Conservation (phyloP, 169 alveolate genomes). For the Plasmodium cynomolgi region DNA sequence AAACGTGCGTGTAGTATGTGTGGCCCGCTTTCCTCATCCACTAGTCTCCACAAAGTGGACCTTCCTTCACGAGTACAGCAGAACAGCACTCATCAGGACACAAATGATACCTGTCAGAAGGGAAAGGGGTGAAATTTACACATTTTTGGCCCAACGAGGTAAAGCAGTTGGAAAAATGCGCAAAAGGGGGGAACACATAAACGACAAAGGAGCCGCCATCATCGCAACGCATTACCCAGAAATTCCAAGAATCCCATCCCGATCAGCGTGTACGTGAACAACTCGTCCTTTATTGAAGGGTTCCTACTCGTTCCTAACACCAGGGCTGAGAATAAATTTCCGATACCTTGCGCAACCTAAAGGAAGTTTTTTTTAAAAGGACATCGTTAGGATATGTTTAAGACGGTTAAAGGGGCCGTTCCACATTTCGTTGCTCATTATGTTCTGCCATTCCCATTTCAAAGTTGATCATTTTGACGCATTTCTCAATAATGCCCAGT, state of each 20-base stretch:
- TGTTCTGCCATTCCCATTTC: background rate
- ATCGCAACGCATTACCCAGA: slow-evolving; percentile 77
- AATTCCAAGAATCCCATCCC: slow-evolving; percentile 94
- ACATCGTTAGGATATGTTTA: background rate
- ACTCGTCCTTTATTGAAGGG: slow-evolving; percentile 91
- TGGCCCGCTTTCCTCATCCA: background rate
- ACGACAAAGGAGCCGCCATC: background rate
- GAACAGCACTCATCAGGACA: slow-evolving; percentile 91
- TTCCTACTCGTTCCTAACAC: slow-evolving; percentile 92
- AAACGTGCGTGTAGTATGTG: background rate
- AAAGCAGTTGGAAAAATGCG: background rate
- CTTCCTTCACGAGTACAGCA: slow-evolving; percentile 85
- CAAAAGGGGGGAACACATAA: background rate
- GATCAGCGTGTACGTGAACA: slow-evolving; percentile 91
- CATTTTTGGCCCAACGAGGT: background rate
- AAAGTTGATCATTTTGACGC: background rate
- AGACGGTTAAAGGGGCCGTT: background rate
- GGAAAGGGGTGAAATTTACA: background rate
- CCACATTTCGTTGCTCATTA: background rate
- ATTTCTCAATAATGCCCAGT: background rate
- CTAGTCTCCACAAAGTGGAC: slow-evolving; percentile 8
- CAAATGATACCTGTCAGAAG: slow-evolving; percentile 81
- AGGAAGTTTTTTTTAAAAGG: background rate
- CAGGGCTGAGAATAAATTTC: slow-evolving; percentile 91
- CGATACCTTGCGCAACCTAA: slow-evolving; percentile 92